Evolutionary conservation across 441 rosid species (phyloP).

Genomic region (Erysimum cheiri): DNA sequence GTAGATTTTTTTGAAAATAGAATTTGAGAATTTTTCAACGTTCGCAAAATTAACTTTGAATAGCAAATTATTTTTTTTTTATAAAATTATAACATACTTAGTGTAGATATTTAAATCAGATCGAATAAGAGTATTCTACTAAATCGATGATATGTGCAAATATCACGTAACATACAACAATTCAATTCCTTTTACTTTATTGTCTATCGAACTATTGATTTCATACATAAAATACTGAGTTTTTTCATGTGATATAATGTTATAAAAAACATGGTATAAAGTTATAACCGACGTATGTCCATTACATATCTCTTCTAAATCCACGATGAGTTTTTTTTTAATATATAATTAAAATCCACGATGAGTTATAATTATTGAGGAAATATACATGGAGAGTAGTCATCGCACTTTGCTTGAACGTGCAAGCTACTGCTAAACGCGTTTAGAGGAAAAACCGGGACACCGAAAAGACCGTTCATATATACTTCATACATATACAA

Average conservation of each 20-base stretch:
- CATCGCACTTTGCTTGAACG: conserved; percentile 23
- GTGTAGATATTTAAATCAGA: not conserved
- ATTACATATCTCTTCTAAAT: not conserved
- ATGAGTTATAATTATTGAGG: conserved; percentile 31
- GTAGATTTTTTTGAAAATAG: not conserved
- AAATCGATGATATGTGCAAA: not conserved
- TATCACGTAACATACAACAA: not conserved
- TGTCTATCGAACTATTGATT: not conserved
- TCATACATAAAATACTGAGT: not conserved
- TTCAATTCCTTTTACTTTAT: not conserved
- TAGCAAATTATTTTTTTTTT: too few species aligned
- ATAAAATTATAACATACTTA: not conserved
- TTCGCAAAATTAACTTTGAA: not conserved
- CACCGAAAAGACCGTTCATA: conserved; percentile 3
- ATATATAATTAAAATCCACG: not conserved
- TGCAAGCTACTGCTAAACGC: conserved; percentile 38
- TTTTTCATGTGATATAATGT: not conserved
- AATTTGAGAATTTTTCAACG: too few species aligned
- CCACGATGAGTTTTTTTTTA: not conserved
- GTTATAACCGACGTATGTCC: not conserved
- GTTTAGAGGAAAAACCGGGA: conserved; percentile 30
- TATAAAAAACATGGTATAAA: not conserved
- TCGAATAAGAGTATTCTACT: not conserved
- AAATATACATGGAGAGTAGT: not conserved
- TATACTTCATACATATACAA: not conserved